Evolutionary conservation across 1,284 basidiomycete species (phyloP).

Genomic region (Boletus semigastroideus): DNA sequence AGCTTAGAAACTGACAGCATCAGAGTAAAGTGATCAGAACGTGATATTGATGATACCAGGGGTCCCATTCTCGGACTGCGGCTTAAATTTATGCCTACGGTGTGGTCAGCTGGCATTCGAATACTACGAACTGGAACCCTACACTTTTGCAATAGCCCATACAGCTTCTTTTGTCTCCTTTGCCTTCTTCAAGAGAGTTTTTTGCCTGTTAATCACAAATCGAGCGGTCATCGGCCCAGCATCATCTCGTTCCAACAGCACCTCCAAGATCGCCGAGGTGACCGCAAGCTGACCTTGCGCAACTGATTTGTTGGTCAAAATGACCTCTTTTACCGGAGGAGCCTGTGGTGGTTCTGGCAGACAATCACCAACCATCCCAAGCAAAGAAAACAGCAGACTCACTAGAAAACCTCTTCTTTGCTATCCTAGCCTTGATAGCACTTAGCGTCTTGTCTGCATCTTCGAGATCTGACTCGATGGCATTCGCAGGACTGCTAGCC

Average conservation of each 20-base stretch:
- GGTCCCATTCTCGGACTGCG: background rate
- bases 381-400: background rate
- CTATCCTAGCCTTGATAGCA: conserved; percentile 13
- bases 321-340: conserved; percentile 4
- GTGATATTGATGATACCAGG: conserved; percentile 16
- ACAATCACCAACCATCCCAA: conserved; percentile 5
- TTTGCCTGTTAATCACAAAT: conserved; percentile 8
- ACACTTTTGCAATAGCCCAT: conserved; percentile 11
- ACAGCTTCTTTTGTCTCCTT: conserved; percentile 9
- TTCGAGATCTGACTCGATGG: conserved; percentile 19
- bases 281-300: conserved; percentile 8
- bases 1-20: background rate
- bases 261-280: conserved; percentile 12
- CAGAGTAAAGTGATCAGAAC: conserved; percentile 9
- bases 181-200: background rate
- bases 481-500: background rate
- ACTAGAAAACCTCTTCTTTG: conserved; percentile 27
- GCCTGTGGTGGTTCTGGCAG: conserved; percentile 10
- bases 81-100: conserved; percentile 13
- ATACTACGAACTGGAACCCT: background rate
- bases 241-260: conserved; percentile 17
- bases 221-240: conserved; percentile 18
- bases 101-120: conserved; percentile 2
- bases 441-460: conserved; percentile 16
- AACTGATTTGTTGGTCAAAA: background rate